Base-by-base conservation (phyloP, 495 filamentous ascomycete species). In the Penicillium soppii region DNA sequence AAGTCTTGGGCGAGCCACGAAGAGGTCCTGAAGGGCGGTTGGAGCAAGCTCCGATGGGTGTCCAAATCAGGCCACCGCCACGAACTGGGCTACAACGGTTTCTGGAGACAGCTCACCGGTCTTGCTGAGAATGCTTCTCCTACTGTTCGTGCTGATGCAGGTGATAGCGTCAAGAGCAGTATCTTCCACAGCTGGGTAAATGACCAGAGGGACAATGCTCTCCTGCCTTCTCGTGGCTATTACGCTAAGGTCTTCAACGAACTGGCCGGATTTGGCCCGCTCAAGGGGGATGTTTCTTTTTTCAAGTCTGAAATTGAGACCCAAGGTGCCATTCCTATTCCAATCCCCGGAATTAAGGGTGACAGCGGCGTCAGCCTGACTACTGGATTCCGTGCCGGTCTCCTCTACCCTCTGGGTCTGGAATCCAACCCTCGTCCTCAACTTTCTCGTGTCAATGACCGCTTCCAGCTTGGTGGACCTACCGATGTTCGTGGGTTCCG, bases 401-500 rank as follows among this genome's bases (percentile, higher is more conserved):
- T 88, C n/a, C 67, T 88, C 29, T 83, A 79, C 51, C 84, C 84
- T 38, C 72, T 88, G 26, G 71, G 79, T 8, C 64, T 87, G 22
- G 73, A 75, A 17, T 79, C 76, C 16, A 69, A 72, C 40, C 56
- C 63, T 7, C 76, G 54, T 16, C 82, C 67, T 25, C 76, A 75
- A 26, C 82, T 87, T 3, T 92, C 89, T 43, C 82, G 89, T 21
- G 79, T 96, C 56, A 96, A 92, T 68, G 94, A 98, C 68, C 91
- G 94, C 25, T 97, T 98, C 76, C 82, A 87, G 43, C 89, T 98
- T 32, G 94, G 94, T 38, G 94, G 95, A 0, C 92, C 94, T 0
- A 95, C 91, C 17, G 91, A 96, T 63, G 90, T 98, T 23, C 87
- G 94, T 43, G 94, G 92, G 5, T 98, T 97, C 79, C 86, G 89